Evolutionary conservation across 176 grass and related monocot species (phyloP).

Genomic region (Eleusine indica): DNA sequence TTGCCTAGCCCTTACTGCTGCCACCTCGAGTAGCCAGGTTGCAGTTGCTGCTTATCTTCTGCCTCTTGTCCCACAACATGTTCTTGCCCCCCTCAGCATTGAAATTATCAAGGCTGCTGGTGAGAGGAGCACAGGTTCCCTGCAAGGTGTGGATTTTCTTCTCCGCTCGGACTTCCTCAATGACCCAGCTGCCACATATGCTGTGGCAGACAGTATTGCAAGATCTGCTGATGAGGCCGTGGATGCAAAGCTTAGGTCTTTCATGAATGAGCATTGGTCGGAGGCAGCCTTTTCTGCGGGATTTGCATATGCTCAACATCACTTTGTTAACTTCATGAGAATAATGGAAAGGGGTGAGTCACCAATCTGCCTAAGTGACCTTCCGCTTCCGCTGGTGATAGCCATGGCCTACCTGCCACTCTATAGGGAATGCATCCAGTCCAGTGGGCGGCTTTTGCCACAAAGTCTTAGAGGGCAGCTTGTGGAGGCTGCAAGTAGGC

Average conservation of each 20-base stretch:
- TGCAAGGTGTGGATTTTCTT: conserved; percentile 87
- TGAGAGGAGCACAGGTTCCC: conserved; percentile 76
- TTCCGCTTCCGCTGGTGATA: conserved; percentile 70
- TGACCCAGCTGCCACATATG: conserved; percentile 76
- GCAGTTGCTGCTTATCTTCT: conserved; percentile 71
- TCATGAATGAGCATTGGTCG: conserved; percentile 81
- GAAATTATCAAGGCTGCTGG: conserved; percentile 97
- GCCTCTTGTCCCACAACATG: conserved; percentile 74
- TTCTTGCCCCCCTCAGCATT: conserved; percentile 78
- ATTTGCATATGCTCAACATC: conserved; percentile 53
- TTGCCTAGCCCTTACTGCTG: conserved; percentile 84
- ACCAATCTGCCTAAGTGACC: conserved; percentile 59
- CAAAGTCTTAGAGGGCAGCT: conserved; percentile 96
- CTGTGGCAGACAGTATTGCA: conserved; percentile 83
- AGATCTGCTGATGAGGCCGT: conserved; percentile 64
- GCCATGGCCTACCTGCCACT: conserved; percentile 87
- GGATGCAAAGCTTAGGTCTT: conserved; percentile 66
- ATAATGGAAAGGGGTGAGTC: conserved; percentile 72
- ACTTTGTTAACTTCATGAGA: conserved; percentile 77
- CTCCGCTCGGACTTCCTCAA: conserved; percentile 73
- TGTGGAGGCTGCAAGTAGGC: conserved; percentile 76
- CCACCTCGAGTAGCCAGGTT: conserved; percentile 76
- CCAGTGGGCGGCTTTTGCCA: conserved; percentile 63
- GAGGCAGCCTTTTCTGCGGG: conserved; percentile 69
- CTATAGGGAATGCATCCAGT: conserved; percentile 73